Evolutionary conservation across 1,139 yeast species (phyloP).

Genomic region (Saccharomyces hybrid): DNA sequence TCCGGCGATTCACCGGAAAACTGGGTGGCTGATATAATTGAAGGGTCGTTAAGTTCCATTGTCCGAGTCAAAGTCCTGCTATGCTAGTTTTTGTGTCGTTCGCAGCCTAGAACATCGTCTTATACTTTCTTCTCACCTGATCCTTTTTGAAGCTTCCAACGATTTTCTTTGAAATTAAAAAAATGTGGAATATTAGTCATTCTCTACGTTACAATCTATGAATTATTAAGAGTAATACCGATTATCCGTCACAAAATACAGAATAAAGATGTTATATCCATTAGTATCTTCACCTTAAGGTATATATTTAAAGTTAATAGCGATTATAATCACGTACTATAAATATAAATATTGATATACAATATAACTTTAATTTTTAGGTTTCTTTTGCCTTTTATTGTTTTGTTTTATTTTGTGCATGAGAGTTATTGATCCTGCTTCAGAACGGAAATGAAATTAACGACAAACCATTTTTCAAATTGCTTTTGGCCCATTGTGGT

Average conservation of each 20-base stretch:
- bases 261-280: not conserved
- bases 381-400: not conserved
- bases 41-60: conserved; percentile 6
- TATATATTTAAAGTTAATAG: not conserved
- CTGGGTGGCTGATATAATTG: conserved; percentile 3
- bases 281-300: too few species aligned
- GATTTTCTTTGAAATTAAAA: not conserved
- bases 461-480: conserved; percentile 55
- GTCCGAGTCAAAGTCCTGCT: not conserved
- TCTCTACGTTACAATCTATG: not conserved
- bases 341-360: not conserved
- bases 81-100: not conserved
- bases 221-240: not conserved
- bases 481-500: conserved; percentile 47
- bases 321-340: not conserved
- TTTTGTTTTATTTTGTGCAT: not conserved
- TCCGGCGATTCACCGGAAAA: not conserved
- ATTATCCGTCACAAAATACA: not conserved
- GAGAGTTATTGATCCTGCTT: not conserved
- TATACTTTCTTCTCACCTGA: not conserved
- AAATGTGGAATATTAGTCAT: not conserved
- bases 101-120: not conserved
- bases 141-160: conserved; percentile 1
- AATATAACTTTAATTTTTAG: not conserved
- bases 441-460: not conserved